Evolutionary conservation across 768 basidiomycete species (phyloP).

Genomic region (Fistulinella prunicolor): DNA sequence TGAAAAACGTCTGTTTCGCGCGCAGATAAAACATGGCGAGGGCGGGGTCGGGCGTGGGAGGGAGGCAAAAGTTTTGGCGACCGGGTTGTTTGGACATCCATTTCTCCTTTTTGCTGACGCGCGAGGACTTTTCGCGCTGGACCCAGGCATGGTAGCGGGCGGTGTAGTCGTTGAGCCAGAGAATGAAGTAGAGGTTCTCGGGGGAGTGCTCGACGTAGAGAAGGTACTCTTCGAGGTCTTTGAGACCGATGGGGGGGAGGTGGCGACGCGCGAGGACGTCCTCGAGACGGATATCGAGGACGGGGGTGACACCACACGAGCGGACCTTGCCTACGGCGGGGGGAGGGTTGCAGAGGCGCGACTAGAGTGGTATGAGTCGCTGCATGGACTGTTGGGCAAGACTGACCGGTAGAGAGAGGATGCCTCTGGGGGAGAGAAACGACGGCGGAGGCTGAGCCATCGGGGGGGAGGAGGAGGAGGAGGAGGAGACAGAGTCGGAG

Average conservation of each 20-base stretch:
- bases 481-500: too few relatives aligned
- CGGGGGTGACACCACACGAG: constrained; percentile 65
- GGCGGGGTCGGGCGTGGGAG: constrained; percentile 44
- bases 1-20: constrained; percentile 80
- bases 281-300: constrained; percentile 65
- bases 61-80: constrained; percentile 29
- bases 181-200: constrained; percentile 82
- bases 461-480: background rate
- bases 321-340: constrained; percentile 66
- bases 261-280: constrained; percentile 76
- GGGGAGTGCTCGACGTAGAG: constrained; percentile 73
- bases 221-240: constrained; percentile 79
- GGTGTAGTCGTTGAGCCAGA: constrained; percentile 78
- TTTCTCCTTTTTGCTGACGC: constrained; percentile 41
- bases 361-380: constrained; percentile 24
- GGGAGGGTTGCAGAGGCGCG: constrained; percentile 64
- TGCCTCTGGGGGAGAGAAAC: constrained; percentile 30
- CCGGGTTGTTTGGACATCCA: constrained; percentile 30
- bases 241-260: constrained; percentile 73
- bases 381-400: too few relatives aligned
- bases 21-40: constrained; percentile 75
- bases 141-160: constrained; percentile 43
- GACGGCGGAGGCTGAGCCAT: constrained; percentile 32
- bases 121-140: constrained; percentile 26
- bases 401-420: constrained; percentile 42